Conservation (phyloP, 129 eudicot species). For the Ambrosia artemisiifolia region DNA sequence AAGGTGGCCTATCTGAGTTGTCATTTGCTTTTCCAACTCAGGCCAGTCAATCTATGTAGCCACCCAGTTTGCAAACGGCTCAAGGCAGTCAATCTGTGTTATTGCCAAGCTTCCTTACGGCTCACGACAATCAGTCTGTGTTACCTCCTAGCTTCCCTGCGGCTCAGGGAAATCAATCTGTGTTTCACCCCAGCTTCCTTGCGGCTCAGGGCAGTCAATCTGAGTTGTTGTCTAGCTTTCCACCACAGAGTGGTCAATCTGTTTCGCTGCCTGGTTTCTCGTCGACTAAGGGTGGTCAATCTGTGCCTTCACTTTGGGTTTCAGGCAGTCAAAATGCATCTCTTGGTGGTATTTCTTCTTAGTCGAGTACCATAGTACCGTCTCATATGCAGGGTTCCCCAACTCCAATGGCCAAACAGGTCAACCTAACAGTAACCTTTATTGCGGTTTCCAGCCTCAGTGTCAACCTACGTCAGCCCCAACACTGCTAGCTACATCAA, state of each 20-base stretch:
- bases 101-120: no score
- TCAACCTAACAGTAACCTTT: slow-evolving; percentile 35
- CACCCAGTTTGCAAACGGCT: slow-evolving; percentile 11
- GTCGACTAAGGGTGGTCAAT: background rate
- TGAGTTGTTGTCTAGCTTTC: slow-evolving; percentile 1
- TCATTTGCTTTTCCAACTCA: background rate
- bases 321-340: slow-evolving; percentile 23
- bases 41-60: slow-evolving; percentile 2
- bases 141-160: no score
- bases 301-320: background rate
- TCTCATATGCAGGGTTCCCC: slow-evolving; percentile 30
- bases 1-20: background rate
- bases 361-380: slow-evolving; percentile 17
- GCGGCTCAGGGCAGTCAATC: no score
- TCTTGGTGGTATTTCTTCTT: slow-evolving; percentile 27
- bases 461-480: slow-evolving; percentile 31
- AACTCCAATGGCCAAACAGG: slow-evolving; percentile 28
- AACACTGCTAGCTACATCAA: slow-evolving; percentile 26
- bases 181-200: no score
- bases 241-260: background rate
- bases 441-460: slow-evolving; percentile 43
- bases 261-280: background rate
- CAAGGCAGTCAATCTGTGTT: background rate
- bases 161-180: no score
- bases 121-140: slow-evolving; percentile 8